A percentile compares a stretch with the other conserved stretches of the same genome.
Conservation (phyloP, 306 rosid species). For the Oemleria cerasiformis region DNA sequence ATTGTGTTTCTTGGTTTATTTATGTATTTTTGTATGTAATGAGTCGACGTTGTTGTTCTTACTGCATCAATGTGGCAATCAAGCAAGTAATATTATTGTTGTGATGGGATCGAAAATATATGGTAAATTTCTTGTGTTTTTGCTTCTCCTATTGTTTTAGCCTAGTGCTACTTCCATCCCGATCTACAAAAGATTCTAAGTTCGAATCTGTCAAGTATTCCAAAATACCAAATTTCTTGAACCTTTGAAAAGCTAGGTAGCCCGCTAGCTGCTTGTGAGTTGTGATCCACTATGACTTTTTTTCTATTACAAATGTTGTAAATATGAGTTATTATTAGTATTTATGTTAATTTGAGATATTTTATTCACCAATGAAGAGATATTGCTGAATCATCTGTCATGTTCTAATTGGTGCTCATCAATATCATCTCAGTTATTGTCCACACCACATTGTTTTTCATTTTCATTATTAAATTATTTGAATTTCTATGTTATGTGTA, state of each 20-base stretch:
- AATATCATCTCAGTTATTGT: constrained; percentile 18
- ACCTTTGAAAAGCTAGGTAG: too few relatives aligned
- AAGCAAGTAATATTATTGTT: constrained; percentile 2
- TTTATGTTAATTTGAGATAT: too few relatives aligned
- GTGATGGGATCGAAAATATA: not conserved
- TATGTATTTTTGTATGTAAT: not conserved
- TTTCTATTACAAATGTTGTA: too few relatives aligned
- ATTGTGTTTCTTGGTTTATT: not conserved
- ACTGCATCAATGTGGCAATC: not conserved
- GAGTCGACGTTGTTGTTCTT: not conserved
- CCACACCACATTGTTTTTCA: not conserved
- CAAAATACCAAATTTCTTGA: too few relatives aligned
- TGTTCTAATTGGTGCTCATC: not conserved
- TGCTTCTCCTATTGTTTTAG: not conserved
- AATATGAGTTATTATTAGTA: too few relatives aligned
- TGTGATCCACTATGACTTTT: too few relatives aligned
- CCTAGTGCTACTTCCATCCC: not conserved
- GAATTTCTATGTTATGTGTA: too few relatives aligned
- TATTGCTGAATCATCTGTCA: not conserved
- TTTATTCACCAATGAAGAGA: too few relatives aligned
- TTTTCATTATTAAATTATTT: too few relatives aligned
- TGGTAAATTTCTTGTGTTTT: not conserved
- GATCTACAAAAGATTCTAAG: not conserved
- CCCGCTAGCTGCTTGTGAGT: too few relatives aligned
- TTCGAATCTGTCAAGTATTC: too few relatives aligned